Conservation (phyloP, 2,329 filamentous ascomycete species). For the Botrytis fragariae region DNA sequence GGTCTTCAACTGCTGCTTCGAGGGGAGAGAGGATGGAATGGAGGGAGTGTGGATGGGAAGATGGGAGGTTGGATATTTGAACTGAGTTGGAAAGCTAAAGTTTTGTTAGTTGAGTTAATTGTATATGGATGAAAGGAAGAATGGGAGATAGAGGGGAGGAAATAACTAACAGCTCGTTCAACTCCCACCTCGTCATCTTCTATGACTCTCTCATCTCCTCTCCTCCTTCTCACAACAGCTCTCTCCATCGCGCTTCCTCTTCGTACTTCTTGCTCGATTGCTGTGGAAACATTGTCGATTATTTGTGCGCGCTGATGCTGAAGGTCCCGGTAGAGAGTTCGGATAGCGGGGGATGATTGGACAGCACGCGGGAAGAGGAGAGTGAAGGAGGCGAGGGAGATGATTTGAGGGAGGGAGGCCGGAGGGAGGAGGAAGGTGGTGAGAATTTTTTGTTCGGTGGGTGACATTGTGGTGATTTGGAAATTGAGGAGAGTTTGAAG, state of each 20-base stretch:
- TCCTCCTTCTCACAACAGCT: conserved; percentile 54
- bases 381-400: conserved; percentile 73
- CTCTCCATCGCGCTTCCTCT: conserved; percentile 57
- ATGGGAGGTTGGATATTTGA: conserved; percentile 42
- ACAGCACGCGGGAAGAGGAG: conserved; percentile 67
- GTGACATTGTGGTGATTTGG: conserved; percentile 54
- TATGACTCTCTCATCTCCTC: conserved; percentile 53
- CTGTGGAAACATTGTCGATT: conserved; percentile 63
- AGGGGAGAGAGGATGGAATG: conserved; percentile 66
- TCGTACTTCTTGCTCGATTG: conserved; percentile 63
- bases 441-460: conserved; percentile 72
- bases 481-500: no score
- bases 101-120: background rate
- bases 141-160: background rate
- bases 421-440: conserved; percentile 75
- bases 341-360: conserved; percentile 35
- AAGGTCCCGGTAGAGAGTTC: conserved; percentile 70
- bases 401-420: conserved; percentile 68
- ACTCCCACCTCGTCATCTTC: conserved; percentile 63
- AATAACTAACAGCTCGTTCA: conserved; percentile 51
- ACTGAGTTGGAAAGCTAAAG: conserved; percentile 19
- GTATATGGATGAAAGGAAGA: background rate
- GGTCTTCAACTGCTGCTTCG: conserved; percentile 59
- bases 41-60: conserved; percentile 57
- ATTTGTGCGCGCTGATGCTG: conserved; percentile 69